A percentile compares a stretch with the other conserved stretches of the same genome.
Evolutionary conservation across 768 basidiomycete species (phyloP).

Genomic region (Rhizopogon vulgaris): DNA sequence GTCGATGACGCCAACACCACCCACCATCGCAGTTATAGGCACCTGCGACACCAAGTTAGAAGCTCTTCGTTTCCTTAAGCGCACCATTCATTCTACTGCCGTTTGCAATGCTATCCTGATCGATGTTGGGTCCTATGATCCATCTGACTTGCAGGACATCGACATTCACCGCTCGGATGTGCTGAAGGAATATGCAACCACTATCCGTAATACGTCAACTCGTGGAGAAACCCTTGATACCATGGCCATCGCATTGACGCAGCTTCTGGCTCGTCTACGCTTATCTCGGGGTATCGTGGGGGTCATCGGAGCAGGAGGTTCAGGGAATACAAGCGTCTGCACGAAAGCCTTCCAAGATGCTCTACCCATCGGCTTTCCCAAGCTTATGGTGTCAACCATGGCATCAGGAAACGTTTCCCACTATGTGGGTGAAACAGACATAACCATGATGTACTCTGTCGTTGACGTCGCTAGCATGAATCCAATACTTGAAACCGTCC

Average conservation of each 20-base stretch:
- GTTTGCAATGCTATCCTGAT: constrained; percentile 21
- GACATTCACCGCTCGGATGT: constrained; percentile 17
- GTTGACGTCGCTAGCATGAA: constrained; percentile 26
- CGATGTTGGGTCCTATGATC: constrained; percentile 15
- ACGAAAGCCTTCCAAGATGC: constrained; percentile 15
- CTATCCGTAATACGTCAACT: constrained; percentile 4
- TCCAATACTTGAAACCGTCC: constrained; percentile 11
- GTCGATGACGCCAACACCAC: constrained; percentile 1
- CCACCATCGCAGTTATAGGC: constrained; percentile 19
- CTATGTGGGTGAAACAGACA: constrained; percentile 27
- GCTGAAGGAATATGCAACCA: constrained; percentile 4
- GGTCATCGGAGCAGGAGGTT: constrained; percentile 18
- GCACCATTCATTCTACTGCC: constrained; percentile 6
- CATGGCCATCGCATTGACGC: constrained; percentile 17
- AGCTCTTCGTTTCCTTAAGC: constrained; percentile 17
- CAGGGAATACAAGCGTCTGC: constrained; percentile 20
- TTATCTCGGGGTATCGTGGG: constrained; percentile 11
- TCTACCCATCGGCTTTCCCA: constrained; percentile 24
- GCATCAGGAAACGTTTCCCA: constrained; percentile 17
- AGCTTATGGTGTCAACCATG: constrained; percentile 26
- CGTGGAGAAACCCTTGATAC: constrained; percentile 6
- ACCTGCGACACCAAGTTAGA: constrained; percentile 24
- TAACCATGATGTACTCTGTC: constrained; percentile 27
- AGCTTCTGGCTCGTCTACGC: constrained; percentile 11
- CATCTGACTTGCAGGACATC: constrained; percentile 11